A percentile compares a stretch with the other conserved stretches of the same genome.
phyloP scores from a whole-genome alignment of 108 stramenopile genomes.

The Hondaea fermentalgiana region DNA sequence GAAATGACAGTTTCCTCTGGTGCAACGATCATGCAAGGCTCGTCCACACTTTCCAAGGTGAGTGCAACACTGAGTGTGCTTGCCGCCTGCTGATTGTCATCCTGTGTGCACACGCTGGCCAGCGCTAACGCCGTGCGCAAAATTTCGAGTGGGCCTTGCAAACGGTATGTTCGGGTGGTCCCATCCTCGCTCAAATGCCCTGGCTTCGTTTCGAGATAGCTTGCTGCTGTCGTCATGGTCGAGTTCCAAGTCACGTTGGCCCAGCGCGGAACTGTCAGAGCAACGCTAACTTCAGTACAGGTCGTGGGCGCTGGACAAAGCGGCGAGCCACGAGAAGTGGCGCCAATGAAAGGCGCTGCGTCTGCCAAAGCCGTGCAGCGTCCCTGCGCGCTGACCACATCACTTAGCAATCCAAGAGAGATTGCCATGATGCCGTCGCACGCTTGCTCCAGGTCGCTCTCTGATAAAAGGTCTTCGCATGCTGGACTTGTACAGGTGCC shows the following conservation, averaged over 20 bases:
- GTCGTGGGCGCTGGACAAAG: not conserved
- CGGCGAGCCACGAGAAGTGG: not conserved
- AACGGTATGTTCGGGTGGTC: not conserved
- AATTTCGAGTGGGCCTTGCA: not conserved
- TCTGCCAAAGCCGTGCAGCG: not conserved
- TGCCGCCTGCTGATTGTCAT: not conserved
- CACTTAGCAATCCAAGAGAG: not conserved
- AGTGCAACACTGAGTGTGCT: not conserved
- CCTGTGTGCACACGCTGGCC: not conserved
- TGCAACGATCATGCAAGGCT: not conserved
- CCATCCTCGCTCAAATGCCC: not conserved
- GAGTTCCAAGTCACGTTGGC: not conserved
- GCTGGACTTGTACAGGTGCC: not conserved
- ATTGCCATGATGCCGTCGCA: not conserved
- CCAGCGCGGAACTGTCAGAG: not conserved
- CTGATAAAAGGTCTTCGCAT: not conserved
- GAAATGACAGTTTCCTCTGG: no score
- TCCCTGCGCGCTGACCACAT: not conserved
- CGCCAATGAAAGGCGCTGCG: not conserved
- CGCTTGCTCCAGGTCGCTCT: not conserved
- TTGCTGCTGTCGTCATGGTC: not conserved
- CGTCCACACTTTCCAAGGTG: not conserved
- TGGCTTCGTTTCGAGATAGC: not conserved
- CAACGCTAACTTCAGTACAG: not conserved
- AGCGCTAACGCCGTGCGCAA: not conserved